Conservation (phyloP, 2,329 filamentous ascomycete genomes). For the Colletotrichum orchidophilum region DNA sequence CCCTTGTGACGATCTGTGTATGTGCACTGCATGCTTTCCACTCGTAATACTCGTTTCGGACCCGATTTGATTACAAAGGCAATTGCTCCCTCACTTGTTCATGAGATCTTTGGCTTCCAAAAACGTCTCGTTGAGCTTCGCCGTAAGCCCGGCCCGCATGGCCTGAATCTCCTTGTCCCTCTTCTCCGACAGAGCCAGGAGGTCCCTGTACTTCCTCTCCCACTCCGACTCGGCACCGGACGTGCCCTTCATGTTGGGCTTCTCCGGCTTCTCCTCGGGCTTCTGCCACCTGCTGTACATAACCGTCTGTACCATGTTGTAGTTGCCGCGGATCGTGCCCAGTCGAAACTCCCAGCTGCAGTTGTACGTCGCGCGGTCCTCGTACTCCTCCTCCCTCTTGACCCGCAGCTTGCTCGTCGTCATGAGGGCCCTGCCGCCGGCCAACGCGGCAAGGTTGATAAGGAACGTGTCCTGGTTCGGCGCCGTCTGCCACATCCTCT, state of each 20-base stretch:
- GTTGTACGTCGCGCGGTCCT: slow-evolving; percentile 56
- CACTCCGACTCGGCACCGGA: slow-evolving; percentile 44
- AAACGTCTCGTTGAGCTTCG: slow-evolving; percentile 39
- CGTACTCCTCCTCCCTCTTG: slow-evolving; percentile 53
- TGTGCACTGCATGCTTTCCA: neutral
- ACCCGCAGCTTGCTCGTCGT: slow-evolving; percentile 51
- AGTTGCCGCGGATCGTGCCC: slow-evolving; percentile 61
- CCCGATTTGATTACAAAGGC: neutral
- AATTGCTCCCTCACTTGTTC: neutral
- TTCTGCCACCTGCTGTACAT: slow-evolving; percentile 53
- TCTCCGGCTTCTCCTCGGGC: slow-evolving; percentile 38
- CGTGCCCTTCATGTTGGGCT: slow-evolving; percentile 30
- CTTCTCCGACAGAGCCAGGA: slow-evolving; percentile 68
- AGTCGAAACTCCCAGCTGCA: slow-evolving; percentile 66
- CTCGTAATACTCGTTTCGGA: neutral
- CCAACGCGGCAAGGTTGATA: slow-evolving; percentile 67
- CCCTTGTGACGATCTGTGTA: neutral
- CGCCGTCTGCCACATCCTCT: slow-evolving; percentile 61
- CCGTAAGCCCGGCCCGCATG: slow-evolving; percentile 54
- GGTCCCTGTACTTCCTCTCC: slow-evolving; percentile 63
- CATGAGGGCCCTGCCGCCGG: slow-evolving; percentile 62
- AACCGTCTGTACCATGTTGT: slow-evolving; percentile 61
- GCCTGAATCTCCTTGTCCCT: slow-evolving; percentile 62
- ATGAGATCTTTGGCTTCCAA: neutral
- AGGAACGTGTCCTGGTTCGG: slow-evolving; percentile 64